A percentile compares a stretch with the other conserved stretches of the same genome.
Conservation (phyloP, 805 yeast species). For the Candida broadrunensis region DNA sequence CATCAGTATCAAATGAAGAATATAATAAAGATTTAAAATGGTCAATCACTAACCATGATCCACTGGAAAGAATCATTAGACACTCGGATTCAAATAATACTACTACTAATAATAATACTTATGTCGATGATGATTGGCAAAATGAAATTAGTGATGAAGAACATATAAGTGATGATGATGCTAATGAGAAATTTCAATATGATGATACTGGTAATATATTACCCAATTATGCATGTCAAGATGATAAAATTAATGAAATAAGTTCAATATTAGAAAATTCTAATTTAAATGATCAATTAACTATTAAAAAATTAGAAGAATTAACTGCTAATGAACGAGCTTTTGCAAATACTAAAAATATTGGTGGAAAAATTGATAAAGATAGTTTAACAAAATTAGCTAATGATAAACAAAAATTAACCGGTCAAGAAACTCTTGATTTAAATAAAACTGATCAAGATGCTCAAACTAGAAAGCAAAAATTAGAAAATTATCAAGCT, state of each 20-base stretch:
- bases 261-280: slow-evolving; percentile 34
- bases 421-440: slow-evolving; percentile 43
- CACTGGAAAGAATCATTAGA: slow-evolving; percentile 57
- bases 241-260: slow-evolving; percentile 38
- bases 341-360: slow-evolving; percentile 51
- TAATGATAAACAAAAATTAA: slow-evolving; percentile 37
- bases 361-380: slow-evolving; percentile 34
- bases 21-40: slow-evolving; percentile 48
- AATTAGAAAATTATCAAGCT: slow-evolving; percentile 54
- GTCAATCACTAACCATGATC: slow-evolving; percentile 71
- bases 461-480: slow-evolving; percentile 45
- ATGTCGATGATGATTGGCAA: slow-evolving; percentile 17
- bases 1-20: slow-evolving; percentile 35
- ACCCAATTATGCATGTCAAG: slow-evolving; percentile 53
- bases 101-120: slow-evolving; percentile 8
- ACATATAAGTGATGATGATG: slow-evolving; percentile 57
- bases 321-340: slow-evolving; percentile 59
- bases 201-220: slow-evolving; percentile 59
- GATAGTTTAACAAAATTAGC: slow-evolving; percentile 29
- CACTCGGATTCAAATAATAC: slow-evolving; percentile 2
- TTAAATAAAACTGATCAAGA: slow-evolving; percentile 45
- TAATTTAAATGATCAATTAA: slow-evolving; percentile 41
- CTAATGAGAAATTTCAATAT: slow-evolving; percentile 54
- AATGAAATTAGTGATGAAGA: slow-evolving; percentile 55
- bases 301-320: slow-evolving; percentile 52